Conservation (phyloP, 177 flowering plant species). For the Tripterygium wilfordii region DNA sequence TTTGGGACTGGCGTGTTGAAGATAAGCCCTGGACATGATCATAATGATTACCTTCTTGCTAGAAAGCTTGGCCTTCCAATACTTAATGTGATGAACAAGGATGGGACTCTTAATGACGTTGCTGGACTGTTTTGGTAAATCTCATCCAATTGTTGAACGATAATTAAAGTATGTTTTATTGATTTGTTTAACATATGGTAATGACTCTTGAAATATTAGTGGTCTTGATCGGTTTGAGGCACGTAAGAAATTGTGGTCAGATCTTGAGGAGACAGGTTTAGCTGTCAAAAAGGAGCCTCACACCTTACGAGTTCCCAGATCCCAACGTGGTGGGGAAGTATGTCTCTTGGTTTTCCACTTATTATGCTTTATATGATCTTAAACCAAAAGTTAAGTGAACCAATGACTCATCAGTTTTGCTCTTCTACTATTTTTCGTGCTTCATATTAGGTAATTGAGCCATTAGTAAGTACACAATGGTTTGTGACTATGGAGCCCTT, state of each 20-base stretch:
- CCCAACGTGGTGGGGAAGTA: slow-evolving; percentile 99
- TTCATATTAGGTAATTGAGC: slow-evolving; percentile 70
- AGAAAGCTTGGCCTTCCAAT: slow-evolving; percentile 97
- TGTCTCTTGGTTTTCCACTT: slow-evolving; percentile 10
- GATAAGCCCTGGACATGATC: slow-evolving; percentile 99
- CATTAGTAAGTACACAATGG: slow-evolving; percentile 96
- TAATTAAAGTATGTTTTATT: too few species aligned
- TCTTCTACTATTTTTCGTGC: slow-evolving; percentile 3
- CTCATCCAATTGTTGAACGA: too few species aligned
- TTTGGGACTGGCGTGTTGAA: slow-evolving; percentile 98
- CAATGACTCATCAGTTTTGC: neutral
- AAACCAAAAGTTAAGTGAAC: neutral
- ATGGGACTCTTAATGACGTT: slow-evolving; percentile 91
- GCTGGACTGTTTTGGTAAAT: slow-evolving; percentile 78
- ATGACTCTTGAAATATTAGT: slow-evolving; percentile 30
- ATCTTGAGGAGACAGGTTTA: slow-evolving; percentile 81
- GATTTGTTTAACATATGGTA: slow-evolving; percentile 8
- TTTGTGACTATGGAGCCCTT: slow-evolving; percentile 94
- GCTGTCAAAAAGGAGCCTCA: slow-evolving; percentile 87
- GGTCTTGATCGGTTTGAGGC: slow-evolving; percentile 98
- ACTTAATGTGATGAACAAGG: slow-evolving; percentile 96
- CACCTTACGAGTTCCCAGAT: slow-evolving; percentile 81
- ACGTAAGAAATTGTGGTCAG: slow-evolving; percentile 86
- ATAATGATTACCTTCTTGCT: slow-evolving; percentile 91
- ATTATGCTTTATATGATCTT: neutral